phyloP scores from a whole-genome alignment of 2,329 filamentous ascomycete species.

The Exophiala spinifera region DNA sequence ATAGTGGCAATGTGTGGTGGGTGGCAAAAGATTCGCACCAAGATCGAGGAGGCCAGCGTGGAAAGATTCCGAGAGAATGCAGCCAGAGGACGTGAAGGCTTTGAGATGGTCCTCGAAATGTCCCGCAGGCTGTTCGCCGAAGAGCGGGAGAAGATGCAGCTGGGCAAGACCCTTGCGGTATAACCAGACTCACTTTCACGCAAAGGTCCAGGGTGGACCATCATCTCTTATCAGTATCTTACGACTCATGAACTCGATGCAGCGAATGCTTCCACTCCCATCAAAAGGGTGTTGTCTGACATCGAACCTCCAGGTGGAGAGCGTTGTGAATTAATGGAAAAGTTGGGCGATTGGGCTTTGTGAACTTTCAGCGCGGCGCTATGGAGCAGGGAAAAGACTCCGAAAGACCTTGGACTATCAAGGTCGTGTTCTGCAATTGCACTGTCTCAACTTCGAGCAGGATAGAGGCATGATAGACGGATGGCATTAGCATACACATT shows the following conservation, averaged over 20 bases:
- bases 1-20: slow-evolving; percentile 93
- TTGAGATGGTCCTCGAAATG: slow-evolving; percentile 92
- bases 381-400: too few species aligned
- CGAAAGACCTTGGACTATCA: too few species aligned
- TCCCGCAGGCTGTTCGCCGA: slow-evolving; percentile 87
- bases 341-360: too few species aligned
- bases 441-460: too few species aligned
- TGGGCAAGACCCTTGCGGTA: slow-evolving; percentile 14
- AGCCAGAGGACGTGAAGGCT: slow-evolving; percentile 83
- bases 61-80: slow-evolving; percentile 91
- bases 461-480: background rate
- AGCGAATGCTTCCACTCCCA: background rate
- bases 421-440: too few species aligned
- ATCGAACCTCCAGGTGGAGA: too few species aligned
- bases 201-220: background rate
- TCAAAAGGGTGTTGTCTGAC: too few species aligned
- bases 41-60: slow-evolving; percentile 88
- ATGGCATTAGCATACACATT: background rate
- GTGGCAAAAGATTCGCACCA: slow-evolving; percentile 96
- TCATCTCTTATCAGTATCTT: background rate
- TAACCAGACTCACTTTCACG: slow-evolving; percentile 4
- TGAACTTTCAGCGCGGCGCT: too few species aligned
- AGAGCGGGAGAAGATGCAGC: slow-evolving; percentile 64
- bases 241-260: slow-evolving; percentile 14
- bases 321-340: too few species aligned